Percentiles rank a stretch among this genome's conserved stretches.
phyloP scores from a whole-genome alignment of 352 stramenopile species.

The Aphanomyces cochlioides region DNA sequence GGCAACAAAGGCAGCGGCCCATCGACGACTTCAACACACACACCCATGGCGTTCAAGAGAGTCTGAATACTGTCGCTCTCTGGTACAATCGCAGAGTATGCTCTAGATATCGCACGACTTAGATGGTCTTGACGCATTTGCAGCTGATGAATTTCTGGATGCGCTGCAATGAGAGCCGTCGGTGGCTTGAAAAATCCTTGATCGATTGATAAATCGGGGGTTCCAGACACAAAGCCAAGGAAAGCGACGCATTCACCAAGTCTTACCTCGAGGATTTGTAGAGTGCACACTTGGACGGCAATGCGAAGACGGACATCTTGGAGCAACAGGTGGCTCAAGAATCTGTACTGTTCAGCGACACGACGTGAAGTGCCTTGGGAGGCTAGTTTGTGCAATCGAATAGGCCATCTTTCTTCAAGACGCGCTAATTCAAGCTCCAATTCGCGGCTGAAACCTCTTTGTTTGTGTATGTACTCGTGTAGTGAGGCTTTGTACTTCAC shows the following conservation, averaged over 20 bases:
- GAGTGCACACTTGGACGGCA: background rate
- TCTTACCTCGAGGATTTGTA: background rate
- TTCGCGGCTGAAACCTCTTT: background rate
- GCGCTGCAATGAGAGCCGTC: background rate
- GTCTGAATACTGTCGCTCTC: too few species aligned
- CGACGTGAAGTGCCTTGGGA: background rate
- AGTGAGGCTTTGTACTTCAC: background rate
- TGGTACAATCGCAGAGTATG: slow-evolving; percentile 1
- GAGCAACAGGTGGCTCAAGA: slow-evolving; percentile 12
- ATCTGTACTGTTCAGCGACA: slow-evolving; percentile 8
- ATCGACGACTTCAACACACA: too few species aligned
- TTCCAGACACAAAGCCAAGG: background rate
- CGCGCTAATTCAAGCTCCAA: background rate
- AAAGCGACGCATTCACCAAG: background rate
- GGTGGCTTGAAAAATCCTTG: background rate
- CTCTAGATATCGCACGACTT: background rate
- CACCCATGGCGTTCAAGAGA: too few species aligned
- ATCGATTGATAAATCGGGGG: background rate
- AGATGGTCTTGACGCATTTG: slow-evolving; percentile 5
- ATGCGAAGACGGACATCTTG: background rate
- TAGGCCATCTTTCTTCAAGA: background rate
- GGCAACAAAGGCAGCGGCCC: too few species aligned
- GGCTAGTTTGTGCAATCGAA: background rate
- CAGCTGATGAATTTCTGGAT: background rate
- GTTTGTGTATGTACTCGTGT: background rate